Base-by-base conservation (phyloP, 169 alveolate species). In the Plasmodium cynomolgi region DNA sequence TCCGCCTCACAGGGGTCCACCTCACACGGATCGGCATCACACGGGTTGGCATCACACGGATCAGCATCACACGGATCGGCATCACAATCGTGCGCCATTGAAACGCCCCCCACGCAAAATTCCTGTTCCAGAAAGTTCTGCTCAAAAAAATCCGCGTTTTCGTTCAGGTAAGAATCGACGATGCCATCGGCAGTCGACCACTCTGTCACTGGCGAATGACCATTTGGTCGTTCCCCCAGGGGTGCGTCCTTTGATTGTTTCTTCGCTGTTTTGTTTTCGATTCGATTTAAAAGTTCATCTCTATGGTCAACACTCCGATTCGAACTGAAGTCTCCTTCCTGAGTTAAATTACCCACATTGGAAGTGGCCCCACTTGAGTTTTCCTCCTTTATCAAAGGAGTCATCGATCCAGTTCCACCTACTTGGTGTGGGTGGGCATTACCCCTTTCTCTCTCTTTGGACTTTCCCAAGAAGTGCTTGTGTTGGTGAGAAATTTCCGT, bases 91-190 rank as follows among this genome's bases (percentile, higher is more conserved):
- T 17, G 37, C 37, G 58, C 34, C 41, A 2, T 11, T 47, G 31
- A 81, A 8, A 34, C 68, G n/a, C 68, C 20, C 8, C 58, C 58
- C 72, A 15, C 68, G 17, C 47, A 75, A 75, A 31, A 34, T 13
- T 75, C 56, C 44, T 34, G 54, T n/a, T 37, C 47, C 26, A 75
- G 23, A 33, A 34, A 31, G 17, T 37, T 75, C 26, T 31, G 62
- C 41, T 29, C 74, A 81, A 81, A 81, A 34, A 26, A 41, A 6
- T 81, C 75, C 11, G 74, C 23, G 29, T 81, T 44, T 26, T n/a
- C 37, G 68, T 81, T 81, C 72, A 81, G 68, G 75, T 81, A 81
- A 23, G 84, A 80, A 44, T 80, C 84, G 58, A 80, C 58, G 50
- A 80, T 80, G 5, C 56, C 50, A 37, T 31, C n/a, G 13, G 26